Percentiles rank a stretch among this genome's conserved stretches.
These are phyloP conservation scores for Smithsoniella earleae DNA, from an alignment of 163 green algal species.

Conservation along the genomic window DNA sequence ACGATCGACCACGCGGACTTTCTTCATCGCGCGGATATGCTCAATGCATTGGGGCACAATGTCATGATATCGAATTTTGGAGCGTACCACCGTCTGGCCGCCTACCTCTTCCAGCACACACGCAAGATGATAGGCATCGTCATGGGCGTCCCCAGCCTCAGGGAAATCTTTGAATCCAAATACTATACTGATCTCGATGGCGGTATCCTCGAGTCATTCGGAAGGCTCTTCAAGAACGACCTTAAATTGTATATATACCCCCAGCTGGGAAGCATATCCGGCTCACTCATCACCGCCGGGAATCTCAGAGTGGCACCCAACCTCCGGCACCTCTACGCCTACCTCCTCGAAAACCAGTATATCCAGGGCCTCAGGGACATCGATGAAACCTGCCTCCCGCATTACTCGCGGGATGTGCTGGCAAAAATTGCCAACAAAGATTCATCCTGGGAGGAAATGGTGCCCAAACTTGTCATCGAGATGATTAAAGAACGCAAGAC, in stretches of 20 bases:
- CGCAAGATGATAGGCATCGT: slow-evolving; percentile 44
- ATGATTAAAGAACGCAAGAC: too few relatives aligned
- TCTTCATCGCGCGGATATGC: slow-evolving; percentile 45
- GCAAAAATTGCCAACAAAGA: too few relatives aligned
- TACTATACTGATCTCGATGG: slow-evolving; percentile 46
- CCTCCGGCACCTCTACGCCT: too few relatives aligned
- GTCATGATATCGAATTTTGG: slow-evolving; percentile 47
- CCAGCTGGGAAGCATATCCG: slow-evolving; percentile 39
- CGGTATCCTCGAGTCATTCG: slow-evolving; percentile 53
- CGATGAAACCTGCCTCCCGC: too few relatives aligned
- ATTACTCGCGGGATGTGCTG: too few relatives aligned
- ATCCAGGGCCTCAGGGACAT: too few relatives aligned
- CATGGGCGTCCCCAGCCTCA: slow-evolving; percentile 42
- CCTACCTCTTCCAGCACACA: slow-evolving; percentile 45
- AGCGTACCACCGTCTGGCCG: slow-evolving; percentile 44
- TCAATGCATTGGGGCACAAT: slow-evolving; percentile 46
- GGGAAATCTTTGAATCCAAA: slow-evolving; percentile 46
- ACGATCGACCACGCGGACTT: slow-evolving; percentile 46
- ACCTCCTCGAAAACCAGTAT: too few relatives aligned
- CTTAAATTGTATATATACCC: slow-evolving; percentile 52
- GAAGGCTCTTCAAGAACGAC: slow-evolving; percentile 46
- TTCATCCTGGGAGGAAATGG: too few relatives aligned
- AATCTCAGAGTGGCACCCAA: slow-evolving; percentile 43
- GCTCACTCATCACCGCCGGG: slow-evolving; percentile 40
- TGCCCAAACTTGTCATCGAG: too few relatives aligned